Conservation (phyloP, 306 rosid species). For the Quillaja saponaria region DNA sequence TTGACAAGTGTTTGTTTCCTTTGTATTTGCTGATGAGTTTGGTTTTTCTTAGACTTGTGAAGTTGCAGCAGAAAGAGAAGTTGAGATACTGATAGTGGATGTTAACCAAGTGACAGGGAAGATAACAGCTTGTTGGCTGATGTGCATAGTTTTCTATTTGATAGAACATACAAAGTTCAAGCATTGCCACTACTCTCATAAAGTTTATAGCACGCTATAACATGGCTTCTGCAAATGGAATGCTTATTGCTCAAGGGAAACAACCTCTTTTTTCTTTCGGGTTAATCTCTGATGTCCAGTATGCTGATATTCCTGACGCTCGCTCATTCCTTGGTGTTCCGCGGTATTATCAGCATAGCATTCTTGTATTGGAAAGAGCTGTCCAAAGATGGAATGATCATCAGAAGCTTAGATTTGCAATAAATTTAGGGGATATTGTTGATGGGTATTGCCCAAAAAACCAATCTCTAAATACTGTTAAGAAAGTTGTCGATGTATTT, state of each 20-base stretch:
- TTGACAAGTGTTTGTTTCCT: conserved; percentile 7
- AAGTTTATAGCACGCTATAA: conserved; percentile 38
- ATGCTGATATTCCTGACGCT: conserved; percentile 88
- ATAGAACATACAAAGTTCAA: conserved; percentile 3
- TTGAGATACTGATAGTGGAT: neutral
- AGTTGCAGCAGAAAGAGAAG: neutral
- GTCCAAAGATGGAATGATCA: conserved; percentile 69
- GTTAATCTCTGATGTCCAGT: conserved; percentile 85
- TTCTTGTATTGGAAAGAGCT: conserved; percentile 70
- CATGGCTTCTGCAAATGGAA: conserved; percentile 56
- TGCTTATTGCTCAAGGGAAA: conserved; percentile 31
- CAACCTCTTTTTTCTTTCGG: conserved; percentile 80
- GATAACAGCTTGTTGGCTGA: neutral
- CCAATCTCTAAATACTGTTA: conserved; percentile 59
- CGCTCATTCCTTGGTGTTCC: conserved; percentile 82
- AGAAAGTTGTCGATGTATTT: conserved; percentile 57
- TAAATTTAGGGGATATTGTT: conserved; percentile 85
- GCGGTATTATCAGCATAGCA: conserved; percentile 79
- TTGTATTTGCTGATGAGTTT: conserved; percentile 3
- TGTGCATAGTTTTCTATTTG: conserved; percentile 11
- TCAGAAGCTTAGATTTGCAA: conserved; percentile 57
- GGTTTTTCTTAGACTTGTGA: neutral
- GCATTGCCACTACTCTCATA: conserved; percentile 18
- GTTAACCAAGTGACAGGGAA: conserved; percentile 7
- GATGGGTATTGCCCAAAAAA: conserved; percentile 87